Evolutionary conservation across 192 early-diverging fungal genomes (phyloP), one percentile per base, ranked within the genome.

Genomic region (Coemansia sp.): DNA sequence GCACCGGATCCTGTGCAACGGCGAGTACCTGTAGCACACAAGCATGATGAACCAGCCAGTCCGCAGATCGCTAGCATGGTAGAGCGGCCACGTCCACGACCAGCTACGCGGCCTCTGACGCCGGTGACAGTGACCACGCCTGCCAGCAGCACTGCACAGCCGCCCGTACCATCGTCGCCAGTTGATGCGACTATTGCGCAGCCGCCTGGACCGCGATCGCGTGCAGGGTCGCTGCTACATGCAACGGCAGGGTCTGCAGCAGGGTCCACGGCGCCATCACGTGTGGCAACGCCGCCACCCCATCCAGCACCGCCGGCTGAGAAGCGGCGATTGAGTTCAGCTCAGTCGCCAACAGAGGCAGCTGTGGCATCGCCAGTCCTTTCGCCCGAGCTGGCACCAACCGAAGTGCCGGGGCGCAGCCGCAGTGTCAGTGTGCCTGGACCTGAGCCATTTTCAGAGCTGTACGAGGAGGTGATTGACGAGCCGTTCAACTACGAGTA

Each of bases 401-500:
- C 23, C 8, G 56, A 57, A 8, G 29, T 29, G 15, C 24, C 15
- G 29, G 27, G 27, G 11, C 6, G 29, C 5, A 12, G 14, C 25
- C 53, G 14, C 5, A 24, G 15, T 12, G 15, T 15, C 12, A 24
- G 53, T 14, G 53, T 29, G 25, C 24, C 15, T 5, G 29, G 29
- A 27, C n/a, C 53, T 2, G 53, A 55, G 37, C 57, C 57, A 9
- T 9, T 7, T 12, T 25, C 41, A 17, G 53, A 54, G 53, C 27
- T 10, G 17, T 37, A 54, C 25, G 51, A 64, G 12, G 14, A 9
- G 5, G 48, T 62, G 1, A 47, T 81, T 10, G 66, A 67, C 15
- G 88, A 92, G 75, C 86, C 88, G 10, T 93, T 98, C 76, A 94
- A 98, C 79, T 90, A 92, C 56, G 86, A 88, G 38, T 75, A 85